Base-by-base conservation (phyloP, 495 filamentous ascomycete species). In the Penicillium verhagenii region DNA sequence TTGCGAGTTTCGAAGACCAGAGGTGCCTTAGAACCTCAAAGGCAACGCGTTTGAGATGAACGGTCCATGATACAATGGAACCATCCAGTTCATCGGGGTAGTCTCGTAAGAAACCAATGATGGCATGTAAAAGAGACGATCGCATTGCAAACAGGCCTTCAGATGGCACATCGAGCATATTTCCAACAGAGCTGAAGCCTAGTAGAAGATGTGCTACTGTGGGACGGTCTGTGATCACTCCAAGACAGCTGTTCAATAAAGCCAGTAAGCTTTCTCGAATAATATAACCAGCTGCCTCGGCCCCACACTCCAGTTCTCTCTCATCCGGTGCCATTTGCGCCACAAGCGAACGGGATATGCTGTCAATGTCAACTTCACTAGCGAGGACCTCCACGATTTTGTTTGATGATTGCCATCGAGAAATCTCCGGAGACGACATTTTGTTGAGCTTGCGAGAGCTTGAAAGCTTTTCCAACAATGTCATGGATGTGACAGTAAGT, bases 181-280 rank as follows among this genome's bases (percentile, higher is more conserved):
- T 80, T 19, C 84, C 78, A 21, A 82, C 79, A 60, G 90, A 92
- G 26, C 78, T 76, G 65, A 99, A 97, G 1, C 94, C 94, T 19
- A 99, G 86, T 18, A 99, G 72, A 39, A 94, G 77, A 69, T 99
- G 94, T 3, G 93, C 92, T 43, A 97, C 83, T 14, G 85, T 93
- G 4, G 93, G 91, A 42, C 79, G 72, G 60, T 86, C 82, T 24
- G 86, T 83, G 24, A 86, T 82, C 16, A 86, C 81, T 37, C 77
- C 79, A 8, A 99, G 71, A 65, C 88, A 92, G 57, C 81, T 82
- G 62, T 90, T 87, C 24, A 99, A 77, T 56, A 97, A 90, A 37
- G 87, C 86, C 9, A 97, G 79, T 24, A 97, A 83, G 51, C 82
- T 82, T 50, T 87, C 68, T 65, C 96, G 92, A 65, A 91, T 86